Base-by-base conservation (phyloP, 768 basidiomycete genomes). In the Tylopilus intermedius region DNA sequence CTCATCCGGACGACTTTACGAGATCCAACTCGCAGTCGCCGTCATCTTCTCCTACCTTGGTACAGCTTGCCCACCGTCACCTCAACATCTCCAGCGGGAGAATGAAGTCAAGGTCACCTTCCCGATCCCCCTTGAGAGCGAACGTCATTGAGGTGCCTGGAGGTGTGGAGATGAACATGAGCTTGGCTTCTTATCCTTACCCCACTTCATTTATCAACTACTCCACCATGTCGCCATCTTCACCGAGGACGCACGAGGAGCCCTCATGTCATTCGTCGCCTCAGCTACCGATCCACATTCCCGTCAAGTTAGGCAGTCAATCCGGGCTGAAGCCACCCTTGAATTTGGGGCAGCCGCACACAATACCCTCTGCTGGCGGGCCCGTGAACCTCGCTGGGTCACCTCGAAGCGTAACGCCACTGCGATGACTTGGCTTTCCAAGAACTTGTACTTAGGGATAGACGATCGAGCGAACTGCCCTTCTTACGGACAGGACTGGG, bases 171-270 rank as follows among this genome's bases (percentile, higher is more conserved):
- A 54, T 50, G 59, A 51, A 49, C 42, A 11, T 50, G 44, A 54
- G 51, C 39, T 11, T 57, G 41, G 50, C 43, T 0, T 52, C 52
- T 38, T 59, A 48, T 49, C 27, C 54, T 18, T 57, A 55, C 48
- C 50, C 67, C 2, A 56, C 63, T 11, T 69, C 75, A 11, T 80
- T 77, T 5, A 72, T 72, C 14, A 78, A 76, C 32, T 79, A 74
- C 49, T 82, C 84, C 76, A 2, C 80, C 13, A 61, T 76, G 11
- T 81, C 81, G 8, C 71, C 76, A 39, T 80, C 79, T 37, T 73
- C 75, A 1, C 70, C 71, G 8, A 56, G 54, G 30, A 54, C 33
- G n/a, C 55, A 43, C 6, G 56, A 69, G 33, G 62, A 61, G 14
- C 32, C 44, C 6, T 40, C 49, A 27, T 50, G 55, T 41, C 65